phyloP scores from a whole-genome alignment of 2,329 filamentous ascomycete species.

The Penicillium nordicum region DNA sequence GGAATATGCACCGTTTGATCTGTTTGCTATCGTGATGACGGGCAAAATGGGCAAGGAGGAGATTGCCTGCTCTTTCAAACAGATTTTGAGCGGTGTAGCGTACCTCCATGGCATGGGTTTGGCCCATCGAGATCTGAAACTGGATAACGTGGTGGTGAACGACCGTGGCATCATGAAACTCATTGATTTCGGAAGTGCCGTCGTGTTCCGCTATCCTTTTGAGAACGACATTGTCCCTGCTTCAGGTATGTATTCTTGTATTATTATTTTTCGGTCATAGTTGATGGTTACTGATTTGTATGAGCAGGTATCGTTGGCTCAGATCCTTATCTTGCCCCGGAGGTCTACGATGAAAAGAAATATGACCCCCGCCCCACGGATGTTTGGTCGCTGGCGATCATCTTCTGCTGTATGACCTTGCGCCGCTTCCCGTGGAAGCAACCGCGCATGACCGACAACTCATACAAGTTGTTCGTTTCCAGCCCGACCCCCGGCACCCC shows the following conservation, averaged over 20 bases:
- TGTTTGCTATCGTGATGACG: conserved; percentile 98
- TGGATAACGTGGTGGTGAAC: conserved; percentile 97
- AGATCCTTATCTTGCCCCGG: conserved; percentile 92
- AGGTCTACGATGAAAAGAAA: conserved; percentile 89
- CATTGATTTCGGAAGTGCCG: conserved; percentile 96
- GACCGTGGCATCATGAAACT: conserved; percentile 98
- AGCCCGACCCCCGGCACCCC: conserved; percentile 69
- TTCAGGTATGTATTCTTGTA: conserved; percentile 59
- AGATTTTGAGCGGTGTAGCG: conserved; percentile 90
- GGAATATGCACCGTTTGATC: conserved; percentile 94
- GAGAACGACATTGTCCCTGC: conserved; percentile 82
- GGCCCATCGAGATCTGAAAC: conserved; percentile 89
- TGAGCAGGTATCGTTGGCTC: conserved; percentile 70
- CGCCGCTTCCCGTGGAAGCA: conserved; percentile 96
- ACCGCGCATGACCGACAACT: conserved; percentile 86
- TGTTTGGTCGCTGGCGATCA: conserved; percentile 97
- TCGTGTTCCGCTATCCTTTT: conserved; percentile 96
- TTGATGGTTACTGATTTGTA: conserved; percentile 9
- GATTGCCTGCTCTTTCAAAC: conserved; percentile 83
- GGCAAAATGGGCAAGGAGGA: conserved; percentile 94
- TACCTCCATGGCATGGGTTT: conserved; percentile 94
- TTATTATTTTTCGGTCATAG: background rate
- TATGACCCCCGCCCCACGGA: conserved; percentile 94
- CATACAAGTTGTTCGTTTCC: conserved; percentile 87
- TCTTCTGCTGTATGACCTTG: conserved; percentile 98